These are phyloP conservation scores for Leptodermis oblonga DNA, from an alignment of 257 asterid genomes.

Conservation along the genomic window DNA sequence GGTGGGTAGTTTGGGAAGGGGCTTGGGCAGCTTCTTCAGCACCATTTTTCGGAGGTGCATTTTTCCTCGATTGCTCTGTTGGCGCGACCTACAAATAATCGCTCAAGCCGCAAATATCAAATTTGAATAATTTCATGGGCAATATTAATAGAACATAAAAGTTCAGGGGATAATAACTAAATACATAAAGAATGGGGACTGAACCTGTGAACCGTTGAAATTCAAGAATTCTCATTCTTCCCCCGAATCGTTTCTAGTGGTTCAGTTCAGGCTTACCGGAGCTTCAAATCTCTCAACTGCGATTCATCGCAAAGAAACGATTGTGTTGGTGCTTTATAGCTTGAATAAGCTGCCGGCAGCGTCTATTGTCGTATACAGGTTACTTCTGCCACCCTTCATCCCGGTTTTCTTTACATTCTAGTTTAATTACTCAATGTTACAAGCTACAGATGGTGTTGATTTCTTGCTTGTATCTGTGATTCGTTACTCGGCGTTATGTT, in stretches of 20 bases:
- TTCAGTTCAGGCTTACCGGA: too few relatives aligned
- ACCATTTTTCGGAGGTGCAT: slow-evolving; percentile 11
- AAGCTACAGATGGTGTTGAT: neutral
- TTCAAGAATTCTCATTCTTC: neutral
- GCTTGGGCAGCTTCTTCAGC: slow-evolving; percentile 19
- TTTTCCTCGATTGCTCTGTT: neutral
- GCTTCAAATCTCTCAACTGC: neutral
- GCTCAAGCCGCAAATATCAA: too few relatives aligned
- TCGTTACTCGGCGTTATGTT: too few relatives aligned
- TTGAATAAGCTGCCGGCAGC: neutral
- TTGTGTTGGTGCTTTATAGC: neutral
- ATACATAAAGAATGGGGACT: neutral
- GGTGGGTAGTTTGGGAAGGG: slow-evolving; percentile 20
- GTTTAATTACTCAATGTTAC: neutral
- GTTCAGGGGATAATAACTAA: neutral
- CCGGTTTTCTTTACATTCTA: neutral
- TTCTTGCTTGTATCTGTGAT: neutral
- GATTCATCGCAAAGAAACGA: neutral
- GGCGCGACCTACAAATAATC: neutral
- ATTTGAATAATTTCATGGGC: neutral
- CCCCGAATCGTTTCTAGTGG: too few relatives aligned
- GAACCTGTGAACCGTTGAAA: neutral
- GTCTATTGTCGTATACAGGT: neutral
- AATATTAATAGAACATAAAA: neutral
- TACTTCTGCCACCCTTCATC: neutral